Conservation (phyloP, 2,329 filamentous ascomycete genomes). For the Trichoderma sp. region DNA sequence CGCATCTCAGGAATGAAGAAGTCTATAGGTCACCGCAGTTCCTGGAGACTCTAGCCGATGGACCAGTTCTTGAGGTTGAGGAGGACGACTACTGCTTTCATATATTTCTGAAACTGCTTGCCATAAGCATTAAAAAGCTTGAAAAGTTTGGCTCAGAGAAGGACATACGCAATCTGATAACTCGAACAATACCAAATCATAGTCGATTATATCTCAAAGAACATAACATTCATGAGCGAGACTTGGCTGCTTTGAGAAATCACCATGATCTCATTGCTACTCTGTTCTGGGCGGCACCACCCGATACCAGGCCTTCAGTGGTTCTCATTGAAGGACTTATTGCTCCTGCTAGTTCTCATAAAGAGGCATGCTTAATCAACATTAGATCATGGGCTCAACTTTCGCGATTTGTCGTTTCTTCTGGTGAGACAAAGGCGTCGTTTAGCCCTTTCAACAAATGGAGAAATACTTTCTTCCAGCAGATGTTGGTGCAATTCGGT, state of each 20-base stretch:
- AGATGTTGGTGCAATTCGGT: constrained; percentile 59
- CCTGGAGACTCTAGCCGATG: constrained; percentile 54
- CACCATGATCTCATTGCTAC: constrained; percentile 69
- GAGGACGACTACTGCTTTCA: constrained; percentile 65
- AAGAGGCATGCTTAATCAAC: constrained; percentile 66
- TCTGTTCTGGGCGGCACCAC: constrained; percentile 64
- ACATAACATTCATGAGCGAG: constrained; percentile 58
- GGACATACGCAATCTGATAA: constrained; percentile 61
- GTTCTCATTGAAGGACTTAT: constrained; percentile 62
- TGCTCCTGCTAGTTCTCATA: constrained; percentile 60
- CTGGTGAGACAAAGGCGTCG: constrained; percentile 46
- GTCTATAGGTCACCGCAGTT: constrained; percentile 62
- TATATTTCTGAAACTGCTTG: constrained; percentile 66
- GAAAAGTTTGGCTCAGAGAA: constrained; percentile 50
- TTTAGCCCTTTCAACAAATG: constrained; percentile 50
- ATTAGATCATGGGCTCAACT: constrained; percentile 64
- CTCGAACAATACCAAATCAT: constrained; percentile 66
- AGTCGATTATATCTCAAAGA: constrained; percentile 65
- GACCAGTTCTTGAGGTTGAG: constrained; percentile 51
- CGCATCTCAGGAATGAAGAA: constrained; percentile 66
- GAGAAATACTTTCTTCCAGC: constrained; percentile 59
- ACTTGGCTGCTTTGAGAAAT: constrained; percentile 65
- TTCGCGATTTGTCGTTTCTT: constrained; percentile 57
- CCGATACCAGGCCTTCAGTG: constrained; percentile 53
- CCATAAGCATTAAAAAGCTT: constrained; percentile 56